Evolutionary conservation across 176 grass and related monocot species (phyloP).

Genomic region (Bromus sterilis): DNA sequence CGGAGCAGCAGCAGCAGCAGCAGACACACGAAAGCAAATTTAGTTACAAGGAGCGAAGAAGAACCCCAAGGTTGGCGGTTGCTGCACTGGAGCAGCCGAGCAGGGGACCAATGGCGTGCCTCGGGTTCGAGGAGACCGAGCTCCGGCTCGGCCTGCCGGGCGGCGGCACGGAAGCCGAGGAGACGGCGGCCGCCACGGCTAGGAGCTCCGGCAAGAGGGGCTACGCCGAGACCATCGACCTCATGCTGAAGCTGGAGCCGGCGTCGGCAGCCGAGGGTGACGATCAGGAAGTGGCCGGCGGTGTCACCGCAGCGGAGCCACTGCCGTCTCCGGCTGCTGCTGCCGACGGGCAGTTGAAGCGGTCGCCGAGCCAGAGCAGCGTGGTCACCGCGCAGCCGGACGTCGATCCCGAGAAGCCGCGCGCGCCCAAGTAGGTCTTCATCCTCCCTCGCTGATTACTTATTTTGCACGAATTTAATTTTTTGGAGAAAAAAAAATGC

Average conservation of each 20-base stretch:
- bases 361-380: conserved; percentile 51
- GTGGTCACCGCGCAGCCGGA: conserved; percentile 20
- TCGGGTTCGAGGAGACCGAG: conserved; percentile 59
- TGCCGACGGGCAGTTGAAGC: conserved; percentile 28
- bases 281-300: background rate
- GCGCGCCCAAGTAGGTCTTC: conserved; percentile 54
- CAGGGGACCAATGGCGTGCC: conserved; percentile 8
- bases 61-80: background rate
- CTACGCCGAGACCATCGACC: conserved; percentile 64
- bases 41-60: background rate
- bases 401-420: conserved; percentile 44
- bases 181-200: conserved; percentile 15
- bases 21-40: background rate
- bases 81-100: conserved; percentile 3
- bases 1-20: background rate
- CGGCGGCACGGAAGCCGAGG: background rate
- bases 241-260: conserved; percentile 54
- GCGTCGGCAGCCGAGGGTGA: background rate
- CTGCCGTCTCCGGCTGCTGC: background rate
- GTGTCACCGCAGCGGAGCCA: background rate
- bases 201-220: conserved; percentile 50
- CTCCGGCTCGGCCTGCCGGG: conserved; percentile 59
- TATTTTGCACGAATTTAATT: background rate
- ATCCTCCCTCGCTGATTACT: background rate
- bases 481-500: background rate